phyloP scores from a whole-genome alignment of 2,329 filamentous ascomycete genomes.

The Didymella exigua region DNA sequence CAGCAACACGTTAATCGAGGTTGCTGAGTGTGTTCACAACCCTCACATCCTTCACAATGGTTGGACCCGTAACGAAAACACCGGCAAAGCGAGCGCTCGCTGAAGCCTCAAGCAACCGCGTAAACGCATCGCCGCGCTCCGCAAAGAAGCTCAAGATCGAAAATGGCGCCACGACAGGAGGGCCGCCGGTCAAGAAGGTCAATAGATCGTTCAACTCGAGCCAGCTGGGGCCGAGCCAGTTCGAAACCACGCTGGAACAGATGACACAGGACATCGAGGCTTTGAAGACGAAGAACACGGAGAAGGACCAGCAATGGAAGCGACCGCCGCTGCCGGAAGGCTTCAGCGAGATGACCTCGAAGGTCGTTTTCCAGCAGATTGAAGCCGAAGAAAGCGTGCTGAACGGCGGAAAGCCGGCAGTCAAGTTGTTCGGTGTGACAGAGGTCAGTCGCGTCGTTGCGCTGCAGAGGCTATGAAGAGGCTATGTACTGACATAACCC shows the following conservation, averaged over 20 bases:
- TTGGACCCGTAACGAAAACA: conserved; percentile 40
- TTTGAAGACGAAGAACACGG: conserved; percentile 82
- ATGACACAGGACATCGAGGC: conserved; percentile 90
- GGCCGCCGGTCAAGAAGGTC: conserved; percentile 67
- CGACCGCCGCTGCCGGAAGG: conserved; percentile 62
- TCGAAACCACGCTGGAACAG: conserved; percentile 95
- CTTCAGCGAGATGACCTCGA: conserved; percentile 69
- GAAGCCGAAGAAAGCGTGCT: conserved; percentile 90
- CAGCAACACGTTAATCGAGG: not conserved
- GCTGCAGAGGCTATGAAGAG: too few species aligned
- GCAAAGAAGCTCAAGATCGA: conserved; percentile 88
- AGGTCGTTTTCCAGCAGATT: conserved; percentile 91
- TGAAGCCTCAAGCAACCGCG: conserved; percentile 53
- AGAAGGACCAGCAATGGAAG: conserved; percentile 93
- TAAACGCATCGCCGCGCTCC: conserved; percentile 54
- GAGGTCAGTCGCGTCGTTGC: conserved; percentile 56
- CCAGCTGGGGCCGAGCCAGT: conserved; percentile 86
- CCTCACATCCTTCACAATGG: conserved; percentile 30
- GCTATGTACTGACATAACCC: conserved; percentile 20
- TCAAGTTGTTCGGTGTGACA: conserved; percentile 94
- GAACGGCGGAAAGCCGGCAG: conserved; percentile 73
- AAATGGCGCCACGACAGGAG: conserved; percentile 59
- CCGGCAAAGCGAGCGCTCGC: conserved; percentile 55
- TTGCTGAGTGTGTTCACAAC: not conserved
- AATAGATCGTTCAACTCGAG: conserved; percentile 64